Percentiles rank a stretch among this genome's conserved stretches.
Evolutionary conservation across 345 rosid species (phyloP).

Genomic region (Rhodamnia argentea): DNA sequence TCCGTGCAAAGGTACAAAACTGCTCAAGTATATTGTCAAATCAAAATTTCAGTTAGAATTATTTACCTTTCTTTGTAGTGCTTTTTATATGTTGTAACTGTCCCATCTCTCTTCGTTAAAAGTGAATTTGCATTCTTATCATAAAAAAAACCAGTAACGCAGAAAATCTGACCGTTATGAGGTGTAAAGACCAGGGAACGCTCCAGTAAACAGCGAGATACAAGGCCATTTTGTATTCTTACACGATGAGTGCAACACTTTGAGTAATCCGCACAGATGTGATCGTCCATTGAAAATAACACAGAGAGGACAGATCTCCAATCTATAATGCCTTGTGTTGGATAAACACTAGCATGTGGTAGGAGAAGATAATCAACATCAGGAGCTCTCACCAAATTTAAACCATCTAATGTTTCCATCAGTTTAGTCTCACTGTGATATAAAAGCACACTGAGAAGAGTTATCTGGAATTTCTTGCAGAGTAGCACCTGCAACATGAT

Average conservation of each 20-base stretch:
- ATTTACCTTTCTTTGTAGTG: slow-evolving; percentile 41
- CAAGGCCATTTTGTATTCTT: slow-evolving; percentile 36
- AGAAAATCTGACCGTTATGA: slow-evolving; percentile 54
- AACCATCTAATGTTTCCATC: slow-evolving; percentile 16
- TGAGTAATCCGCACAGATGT: slow-evolving; percentile 12
- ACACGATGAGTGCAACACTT: slow-evolving; percentile 15
- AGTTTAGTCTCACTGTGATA: slow-evolving; percentile 29
- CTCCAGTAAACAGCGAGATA: slow-evolving; percentile 38
- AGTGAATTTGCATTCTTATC: slow-evolving; percentile 41
- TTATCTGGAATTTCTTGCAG: slow-evolving; percentile 61
- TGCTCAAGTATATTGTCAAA: neutral
- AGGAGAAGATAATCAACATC: slow-evolving; percentile 60
- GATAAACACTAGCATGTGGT: slow-evolving; percentile 21
- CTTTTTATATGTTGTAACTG: slow-evolving; percentile 31
- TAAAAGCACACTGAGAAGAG: slow-evolving; percentile 50
- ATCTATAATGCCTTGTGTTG: slow-evolving; percentile 16
- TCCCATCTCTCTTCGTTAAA: slow-evolving; percentile 32
- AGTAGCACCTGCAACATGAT: slow-evolving; percentile 34
- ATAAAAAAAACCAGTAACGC: slow-evolving; percentile 32
- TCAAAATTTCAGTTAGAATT: neutral
- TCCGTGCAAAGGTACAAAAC: neutral
- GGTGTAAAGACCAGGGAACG: slow-evolving; percentile 72
- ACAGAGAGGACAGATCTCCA: slow-evolving; percentile 50
- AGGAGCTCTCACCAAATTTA: slow-evolving; percentile 7
- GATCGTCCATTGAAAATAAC: slow-evolving; percentile 14